Evolutionary conservation across 306 rosid genomes (phyloP).

Genomic region (Sicyos baderoa): DNA sequence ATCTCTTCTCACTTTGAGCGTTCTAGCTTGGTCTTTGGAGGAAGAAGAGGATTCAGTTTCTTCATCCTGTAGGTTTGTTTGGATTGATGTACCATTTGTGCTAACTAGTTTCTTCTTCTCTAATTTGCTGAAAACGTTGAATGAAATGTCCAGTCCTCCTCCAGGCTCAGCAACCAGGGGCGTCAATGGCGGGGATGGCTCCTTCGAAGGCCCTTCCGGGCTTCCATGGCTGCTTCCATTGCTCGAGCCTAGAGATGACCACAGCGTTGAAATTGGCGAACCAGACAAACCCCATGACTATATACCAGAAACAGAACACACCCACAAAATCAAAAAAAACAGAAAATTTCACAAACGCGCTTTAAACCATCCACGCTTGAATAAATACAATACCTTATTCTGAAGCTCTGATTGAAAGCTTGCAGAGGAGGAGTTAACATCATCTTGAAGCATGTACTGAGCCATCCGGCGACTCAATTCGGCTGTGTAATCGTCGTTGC

Average conservation of each 20-base stretch:
- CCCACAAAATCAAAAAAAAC: neutral
- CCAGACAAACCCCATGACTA: constrained; percentile 40
- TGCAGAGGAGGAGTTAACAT: constrained; percentile 15
- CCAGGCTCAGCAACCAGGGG: constrained; percentile 28
- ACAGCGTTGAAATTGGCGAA: constrained; percentile 34
- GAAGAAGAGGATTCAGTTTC: constrained; percentile 21
- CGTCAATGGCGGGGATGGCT: constrained; percentile 31
- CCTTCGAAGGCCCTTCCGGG: constrained; percentile 35
- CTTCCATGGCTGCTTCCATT: constrained; percentile 43
- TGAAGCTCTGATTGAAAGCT: constrained; percentile 23
- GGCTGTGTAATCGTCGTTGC: constrained; percentile 42
- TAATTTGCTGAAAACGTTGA: constrained; percentile 5
- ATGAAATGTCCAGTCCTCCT: constrained; percentile 18
- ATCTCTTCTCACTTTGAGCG: constrained; percentile 35
- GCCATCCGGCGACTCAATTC: constrained; percentile 54
- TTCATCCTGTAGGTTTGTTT: constrained; percentile 3
- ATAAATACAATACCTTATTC: constrained; percentile 25
- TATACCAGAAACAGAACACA: constrained; percentile 11
- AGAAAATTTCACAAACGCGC: no score
- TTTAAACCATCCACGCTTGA: neutral
- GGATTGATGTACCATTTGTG: constrained; percentile 20
- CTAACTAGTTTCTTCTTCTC: constrained; percentile 36
- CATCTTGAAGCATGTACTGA: constrained; percentile 40
- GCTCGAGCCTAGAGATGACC: constrained; percentile 42
- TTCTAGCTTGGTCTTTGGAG: constrained; percentile 38